These are phyloP conservation scores for Ceraceosorus guamensis DNA, from an alignment of 1,284 basidiomycete genomes.

Conservation along the genomic window DNA sequence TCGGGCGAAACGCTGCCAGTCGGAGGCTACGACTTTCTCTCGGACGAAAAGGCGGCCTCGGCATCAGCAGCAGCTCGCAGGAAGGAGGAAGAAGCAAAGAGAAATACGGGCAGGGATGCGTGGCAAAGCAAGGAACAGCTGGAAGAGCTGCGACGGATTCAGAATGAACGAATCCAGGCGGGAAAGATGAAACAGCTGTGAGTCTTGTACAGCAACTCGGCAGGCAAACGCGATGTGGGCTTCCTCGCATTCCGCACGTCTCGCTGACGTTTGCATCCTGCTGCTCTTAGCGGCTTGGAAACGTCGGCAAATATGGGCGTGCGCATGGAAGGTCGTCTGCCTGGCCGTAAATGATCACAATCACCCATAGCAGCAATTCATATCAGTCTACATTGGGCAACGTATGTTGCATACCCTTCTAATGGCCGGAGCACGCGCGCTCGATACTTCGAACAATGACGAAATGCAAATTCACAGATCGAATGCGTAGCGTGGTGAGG, in stretches of 20 bases:
- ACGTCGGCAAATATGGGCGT: slow-evolving; percentile 9
- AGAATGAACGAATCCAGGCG: slow-evolving; percentile 15
- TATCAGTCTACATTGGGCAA: too few species aligned
- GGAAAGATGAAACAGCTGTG: slow-evolving; percentile 17
- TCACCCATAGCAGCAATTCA: too few species aligned
- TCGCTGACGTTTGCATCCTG: not conserved
- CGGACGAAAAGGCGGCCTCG: slow-evolving; percentile 14
- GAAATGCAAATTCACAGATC: too few species aligned
- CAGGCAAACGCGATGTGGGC: slow-evolving; percentile 15
- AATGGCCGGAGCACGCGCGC: too few species aligned
- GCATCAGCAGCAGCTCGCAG: slow-evolving; percentile 4
- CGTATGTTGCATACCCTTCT: too few species aligned
- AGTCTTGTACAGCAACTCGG: slow-evolving; percentile 5
- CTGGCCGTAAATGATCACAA: slow-evolving; percentile 8
- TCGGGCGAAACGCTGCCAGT: slow-evolving; percentile 14
- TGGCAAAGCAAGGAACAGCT: slow-evolving; percentile 12
- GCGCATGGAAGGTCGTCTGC: slow-evolving; percentile 10
- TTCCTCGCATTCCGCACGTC: not conserved
- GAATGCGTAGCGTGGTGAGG: too few species aligned
- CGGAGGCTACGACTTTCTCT: slow-evolving; percentile 10
- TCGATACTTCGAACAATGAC: too few species aligned
- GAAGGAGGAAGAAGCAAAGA: not conserved
- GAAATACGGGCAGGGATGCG: not conserved
- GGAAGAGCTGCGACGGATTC: slow-evolving; percentile 13
- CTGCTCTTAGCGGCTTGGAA: slow-evolving; percentile 3